A percentile compares a stretch with the other conserved stretches of the same genome.
phyloP scores from a whole-genome alignment of 1,284 basidiomycete species.

The Puccinia triticina region DNA sequence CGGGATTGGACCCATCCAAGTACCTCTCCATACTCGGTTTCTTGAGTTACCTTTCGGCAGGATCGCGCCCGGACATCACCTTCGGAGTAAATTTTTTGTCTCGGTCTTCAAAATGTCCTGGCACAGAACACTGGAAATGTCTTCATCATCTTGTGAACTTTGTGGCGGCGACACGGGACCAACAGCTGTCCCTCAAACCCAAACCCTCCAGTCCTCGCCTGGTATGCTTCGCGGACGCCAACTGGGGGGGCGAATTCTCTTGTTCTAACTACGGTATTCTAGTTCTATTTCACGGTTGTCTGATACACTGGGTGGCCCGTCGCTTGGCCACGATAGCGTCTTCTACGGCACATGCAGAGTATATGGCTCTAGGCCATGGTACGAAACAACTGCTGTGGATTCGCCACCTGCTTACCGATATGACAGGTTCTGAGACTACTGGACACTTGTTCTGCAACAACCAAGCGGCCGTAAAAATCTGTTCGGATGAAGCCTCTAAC shows the following conservation, averaged over 20 bases:
- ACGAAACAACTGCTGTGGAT: background rate
- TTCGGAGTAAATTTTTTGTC: constrained; percentile 15
- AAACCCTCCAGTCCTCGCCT: background rate
- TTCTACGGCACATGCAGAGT: constrained; percentile 12
- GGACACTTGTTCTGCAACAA: background rate
- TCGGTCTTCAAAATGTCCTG: background rate
- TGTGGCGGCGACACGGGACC: background rate
- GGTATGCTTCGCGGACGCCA: background rate
- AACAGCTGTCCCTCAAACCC: background rate
- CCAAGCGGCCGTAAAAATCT: background rate
- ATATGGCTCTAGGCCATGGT: constrained; percentile 3
- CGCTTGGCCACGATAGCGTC: background rate
- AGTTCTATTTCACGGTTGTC: too few relatives aligned
- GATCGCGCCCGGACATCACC: background rate
- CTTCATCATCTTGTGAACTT: constrained; percentile 6
- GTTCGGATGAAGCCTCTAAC: background rate
- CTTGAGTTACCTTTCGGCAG: background rate
- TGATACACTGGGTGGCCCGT: background rate
- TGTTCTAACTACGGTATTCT: too few relatives aligned
- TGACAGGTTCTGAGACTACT: background rate
- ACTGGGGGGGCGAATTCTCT: constrained; percentile 1
- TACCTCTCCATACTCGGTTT: constrained; percentile 4
- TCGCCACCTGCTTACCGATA: background rate
- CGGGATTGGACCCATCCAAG: background rate
- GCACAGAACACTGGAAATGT: background rate